Percentiles rank a stretch among this genome's conserved stretches.
These are phyloP conservation scores for Candida odintsovae DNA, from an alignment of 805 yeast species.

Conservation along the genomic window DNA sequence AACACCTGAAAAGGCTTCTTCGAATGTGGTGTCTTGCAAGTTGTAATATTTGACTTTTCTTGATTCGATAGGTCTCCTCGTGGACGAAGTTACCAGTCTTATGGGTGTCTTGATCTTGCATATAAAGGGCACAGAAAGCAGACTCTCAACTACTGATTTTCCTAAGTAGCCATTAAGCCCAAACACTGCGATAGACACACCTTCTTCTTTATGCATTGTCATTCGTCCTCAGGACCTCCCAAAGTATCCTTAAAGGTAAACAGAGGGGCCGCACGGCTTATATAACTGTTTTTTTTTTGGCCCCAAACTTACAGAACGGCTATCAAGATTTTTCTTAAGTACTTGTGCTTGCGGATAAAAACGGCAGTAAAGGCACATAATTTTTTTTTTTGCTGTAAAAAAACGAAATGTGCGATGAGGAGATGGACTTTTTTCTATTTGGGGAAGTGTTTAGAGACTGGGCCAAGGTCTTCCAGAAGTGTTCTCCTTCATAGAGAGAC, in stretches of 20 bases:
- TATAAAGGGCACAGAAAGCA: constrained; percentile 36
- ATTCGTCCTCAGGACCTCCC: not conserved
- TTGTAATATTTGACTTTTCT: constrained; percentile 13
- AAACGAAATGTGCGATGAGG: too few relatives aligned
- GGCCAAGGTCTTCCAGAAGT: too few relatives aligned
- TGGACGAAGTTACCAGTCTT: constrained; percentile 36
- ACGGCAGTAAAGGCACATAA: not conserved
- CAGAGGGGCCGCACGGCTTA: not conserved
- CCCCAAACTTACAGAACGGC: not conserved
- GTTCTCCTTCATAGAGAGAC: too few relatives aligned
- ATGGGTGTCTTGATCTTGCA: constrained; percentile 41
- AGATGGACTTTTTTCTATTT: too few relatives aligned
- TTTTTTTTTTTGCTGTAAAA: too few relatives aligned
- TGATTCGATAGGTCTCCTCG: constrained; percentile 9
- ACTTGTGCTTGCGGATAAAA: not conserved
- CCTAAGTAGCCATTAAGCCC: constrained; percentile 52
- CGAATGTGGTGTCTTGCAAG: constrained; percentile 16
- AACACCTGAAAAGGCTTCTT: constrained; percentile 37
- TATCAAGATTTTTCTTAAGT: not conserved
- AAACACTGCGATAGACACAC: constrained; percentile 37
- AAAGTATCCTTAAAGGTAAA: not conserved
- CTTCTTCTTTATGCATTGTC: not conserved
- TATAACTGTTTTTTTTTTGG: too few relatives aligned
- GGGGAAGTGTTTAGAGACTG: too few relatives aligned
- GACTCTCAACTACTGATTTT: constrained; percentile 37